Percentiles rank a stretch among this genome's conserved stretches.
Conservation (phyloP, 177 flowering plant genomes). For the Tripterygium wilfordii region DNA sequence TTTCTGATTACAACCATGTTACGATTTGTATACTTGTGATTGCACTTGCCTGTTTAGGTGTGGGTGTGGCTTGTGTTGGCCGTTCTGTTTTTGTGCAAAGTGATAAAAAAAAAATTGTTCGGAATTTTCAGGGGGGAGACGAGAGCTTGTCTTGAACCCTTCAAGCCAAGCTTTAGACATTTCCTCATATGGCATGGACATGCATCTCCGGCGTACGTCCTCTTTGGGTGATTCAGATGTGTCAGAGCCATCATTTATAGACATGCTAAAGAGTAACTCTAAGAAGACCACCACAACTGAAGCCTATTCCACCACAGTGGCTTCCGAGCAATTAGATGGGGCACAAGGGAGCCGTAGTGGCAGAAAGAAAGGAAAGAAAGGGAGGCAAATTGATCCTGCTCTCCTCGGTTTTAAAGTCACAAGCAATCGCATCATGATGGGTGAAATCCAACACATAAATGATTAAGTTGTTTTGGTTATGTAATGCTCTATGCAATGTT, state of each 20-base stretch:
- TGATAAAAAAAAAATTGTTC: neutral
- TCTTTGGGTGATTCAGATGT: slow-evolving; percentile 65
- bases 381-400: slow-evolving; percentile 87
- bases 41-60: no score
- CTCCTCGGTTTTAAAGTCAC: slow-evolving; percentile 90
- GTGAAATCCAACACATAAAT: slow-evolving; percentile 78
- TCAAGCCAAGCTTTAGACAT: slow-evolving; percentile 27
- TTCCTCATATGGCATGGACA: slow-evolving; percentile 34
- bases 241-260: slow-evolving; percentile 73
- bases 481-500: neutral
- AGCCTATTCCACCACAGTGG: slow-evolving; percentile 17
- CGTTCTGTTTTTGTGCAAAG: no score
- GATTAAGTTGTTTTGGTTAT: slow-evolving; percentile 25
- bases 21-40: no score
- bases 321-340: slow-evolving; percentile 38
- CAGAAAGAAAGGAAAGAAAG: slow-evolving; percentile 89
- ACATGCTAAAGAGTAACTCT: slow-evolving; percentile 70
- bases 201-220: slow-evolving; percentile 50
- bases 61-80: no score
- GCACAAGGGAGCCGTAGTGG: slow-evolving; percentile 40
- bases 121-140: slow-evolving; percentile 32
- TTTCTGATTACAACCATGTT: no score
- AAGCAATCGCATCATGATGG: slow-evolving; percentile 94
- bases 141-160: slow-evolving; percentile 24
- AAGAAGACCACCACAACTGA: slow-evolving; percentile 41